Base-by-base conservation (phyloP, 805 yeast genomes). In the Torulaspora franciscae region DNA sequence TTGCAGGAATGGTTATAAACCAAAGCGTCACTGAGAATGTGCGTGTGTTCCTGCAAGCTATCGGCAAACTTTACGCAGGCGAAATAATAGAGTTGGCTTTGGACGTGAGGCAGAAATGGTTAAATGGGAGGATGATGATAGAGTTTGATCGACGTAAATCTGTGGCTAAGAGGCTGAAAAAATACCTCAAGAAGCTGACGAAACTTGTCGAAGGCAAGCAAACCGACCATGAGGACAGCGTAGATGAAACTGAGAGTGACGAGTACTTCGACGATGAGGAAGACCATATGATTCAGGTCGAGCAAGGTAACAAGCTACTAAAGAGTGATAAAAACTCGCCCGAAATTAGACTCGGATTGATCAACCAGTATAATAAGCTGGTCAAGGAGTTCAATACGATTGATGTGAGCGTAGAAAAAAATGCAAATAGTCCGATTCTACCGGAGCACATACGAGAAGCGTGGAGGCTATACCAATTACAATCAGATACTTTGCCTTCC, bases 401-500 rank as follows among this genome's bases (percentile, higher is more conserved):
- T 22, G 66, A 63, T 48, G 62, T 60, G 3, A 61, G 64, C 42
- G 54, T 63, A 19, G 68, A 64, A 40, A 62, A 59, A 39, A 63
- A 74, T 55, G 66, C 62, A 13, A 60, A 69, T 32, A 72, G 72
- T 38, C 96, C 96, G 1, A 62, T 90, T 36, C 71, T 79, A 27
- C 95, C 97, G 0, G 89, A 85, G 48, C 95, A 90, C 59, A 73
- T 90, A 24, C 67, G 95, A 40, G 95, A 88, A 56, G 96, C 96
- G 0, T 86, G 95, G 91, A 71, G 95, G 54, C 62, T 84, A 38
- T 84, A 81, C 53, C 79, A 77, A 52, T 51, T 74, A 34, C 95
- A 89, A 56, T 78, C 75, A 41, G 80, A 83, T 26, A 75, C 80
- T 3, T 74, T 80, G 1, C 79, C 85, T 5, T 69, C 71, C 7